Base-by-base conservation (phyloP, 768 basidiomycete species). In the Hemileccinum rubropunctum region DNA sequence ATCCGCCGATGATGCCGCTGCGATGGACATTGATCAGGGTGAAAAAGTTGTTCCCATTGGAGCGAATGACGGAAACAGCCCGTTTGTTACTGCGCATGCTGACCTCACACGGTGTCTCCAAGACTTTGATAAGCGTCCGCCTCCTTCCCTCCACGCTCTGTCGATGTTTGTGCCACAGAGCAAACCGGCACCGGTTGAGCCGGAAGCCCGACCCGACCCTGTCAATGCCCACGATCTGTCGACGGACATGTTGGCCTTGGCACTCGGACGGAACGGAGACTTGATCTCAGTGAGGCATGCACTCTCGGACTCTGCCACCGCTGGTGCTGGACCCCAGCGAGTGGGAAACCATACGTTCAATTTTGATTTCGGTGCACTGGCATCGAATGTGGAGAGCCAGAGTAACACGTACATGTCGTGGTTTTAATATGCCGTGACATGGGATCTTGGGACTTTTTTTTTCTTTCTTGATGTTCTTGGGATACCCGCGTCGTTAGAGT, bases 401-500 rank as follows among this genome's bases (percentile, higher is more conserved):
- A 80, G 79, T 48, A 68, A 70, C 46, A 68, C 66, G 33, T 84
- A 81, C 61, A 84, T 84, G 83, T 81, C 82, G 20, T 84, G 83
- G 83, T 84, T 84, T 58, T 84, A 69, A 66, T 28, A 10, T 15
- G 26, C 20, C 30, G n/a, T 35, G 41, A 37, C 32, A 38, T 15
- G 18, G 21, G 15, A 44, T 63, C 53, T 62, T 62, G 57, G 26
- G 15, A 27, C 28, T 50, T 10, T 11, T 13, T 48, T 47, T 33
- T 35, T 42, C 11, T 33, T 61, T 63, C 54, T 61, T 64, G 56
- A 41, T 28, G 13, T 42, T 52, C 48, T 57, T 57, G 60, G 28
- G 51, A 42, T 60, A 49, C 47, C 35, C 43, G 35, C 18, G 38
- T 37, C 30, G 40, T 35, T 8, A 4, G 28, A 30, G 47, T 49